These are phyloP conservation scores for Oryza glaberrima DNA, from an alignment of 176 grass and related monocot species.

Conservation along the genomic window DNA sequence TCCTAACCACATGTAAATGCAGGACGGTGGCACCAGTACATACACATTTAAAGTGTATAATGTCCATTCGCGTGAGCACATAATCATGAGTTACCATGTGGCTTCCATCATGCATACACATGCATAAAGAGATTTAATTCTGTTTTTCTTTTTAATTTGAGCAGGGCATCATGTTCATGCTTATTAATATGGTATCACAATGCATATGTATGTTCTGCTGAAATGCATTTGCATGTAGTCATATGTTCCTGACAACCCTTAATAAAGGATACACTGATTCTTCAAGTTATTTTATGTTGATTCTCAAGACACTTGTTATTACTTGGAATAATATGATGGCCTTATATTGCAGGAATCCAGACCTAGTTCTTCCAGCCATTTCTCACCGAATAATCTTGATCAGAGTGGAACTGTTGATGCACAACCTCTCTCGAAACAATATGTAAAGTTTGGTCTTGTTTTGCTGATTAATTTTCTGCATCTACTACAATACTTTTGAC, in stretches of 20 bases:
- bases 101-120: background rate
- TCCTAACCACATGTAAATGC: background rate
- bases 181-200: background rate
- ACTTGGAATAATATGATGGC: slow-evolving; percentile 30
- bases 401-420: slow-evolving; percentile 44
- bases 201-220: slow-evolving; percentile 2
- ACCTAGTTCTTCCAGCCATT: slow-evolving; percentile 37
- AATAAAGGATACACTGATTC: background rate
- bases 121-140: background rate
- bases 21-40: background rate
- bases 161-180: background rate
- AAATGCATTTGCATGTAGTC: background rate
- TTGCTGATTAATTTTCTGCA: slow-evolving; percentile 16
- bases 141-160: background rate
- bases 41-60: background rate
- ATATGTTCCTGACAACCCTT: slow-evolving; percentile 3
- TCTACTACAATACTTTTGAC: slow-evolving; percentile 11
- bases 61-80: background rate
- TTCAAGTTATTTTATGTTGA: background rate
- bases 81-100: background rate
- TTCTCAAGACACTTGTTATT: slow-evolving; percentile 21
- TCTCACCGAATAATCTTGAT: slow-evolving; percentile 40
- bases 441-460: slow-evolving; percentile 52
- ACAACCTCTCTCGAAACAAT: slow-evolving; percentile 52
- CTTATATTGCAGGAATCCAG: slow-evolving; percentile 48